These are phyloP conservation scores for Geoglossum cookeanum DNA, from an alignment of 2,329 filamentous ascomycete species.

Conservation along the genomic window DNA sequence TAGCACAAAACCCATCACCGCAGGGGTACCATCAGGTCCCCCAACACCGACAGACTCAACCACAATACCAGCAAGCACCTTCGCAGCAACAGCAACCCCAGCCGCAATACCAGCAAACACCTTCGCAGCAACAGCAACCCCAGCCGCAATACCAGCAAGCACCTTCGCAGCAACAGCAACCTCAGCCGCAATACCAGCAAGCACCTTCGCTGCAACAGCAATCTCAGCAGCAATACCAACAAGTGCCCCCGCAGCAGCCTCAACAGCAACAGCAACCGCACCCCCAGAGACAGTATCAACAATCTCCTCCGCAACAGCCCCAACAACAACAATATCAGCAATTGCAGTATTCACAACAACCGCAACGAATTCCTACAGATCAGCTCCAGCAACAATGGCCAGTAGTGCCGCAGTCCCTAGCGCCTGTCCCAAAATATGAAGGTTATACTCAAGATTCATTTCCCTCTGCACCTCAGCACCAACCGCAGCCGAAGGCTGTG, in stretches of 20 bases:
- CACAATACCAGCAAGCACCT: conserved; percentile 12
- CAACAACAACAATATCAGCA: not conserved
- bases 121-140: conserved; percentile 14
- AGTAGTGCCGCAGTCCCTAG: conserved; percentile 13
- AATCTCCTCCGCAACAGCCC: conserved; percentile 1
- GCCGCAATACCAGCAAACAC: not conserved
- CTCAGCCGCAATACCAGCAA: too few relatives aligned
- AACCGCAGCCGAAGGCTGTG: conserved; percentile 33
- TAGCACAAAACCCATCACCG: conserved; percentile 9
- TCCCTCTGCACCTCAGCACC: conserved; percentile 44
- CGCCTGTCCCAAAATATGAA: conserved; percentile 23
- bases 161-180: conserved; percentile 12
- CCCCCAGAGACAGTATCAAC: conserved; percentile 2
- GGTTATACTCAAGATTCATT: conserved; percentile 40
- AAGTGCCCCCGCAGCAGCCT: conserved; percentile 30
- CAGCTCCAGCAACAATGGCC: conserved; percentile 16
- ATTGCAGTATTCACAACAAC: conserved; percentile 29
- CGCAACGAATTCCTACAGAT: conserved; percentile 18
- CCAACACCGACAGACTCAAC: conserved; percentile 15
- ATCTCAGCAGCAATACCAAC: not conserved
- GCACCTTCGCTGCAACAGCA: not conserved
- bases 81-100: conserved; percentile 11
- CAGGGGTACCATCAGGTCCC: conserved; percentile 13
- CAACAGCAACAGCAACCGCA: conserved; percentile 20
- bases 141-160: not conserved